phyloP scores from a whole-genome alignment of 2,329 filamentous ascomycete species.

The Neopestalotiopsis rosae region DNA sequence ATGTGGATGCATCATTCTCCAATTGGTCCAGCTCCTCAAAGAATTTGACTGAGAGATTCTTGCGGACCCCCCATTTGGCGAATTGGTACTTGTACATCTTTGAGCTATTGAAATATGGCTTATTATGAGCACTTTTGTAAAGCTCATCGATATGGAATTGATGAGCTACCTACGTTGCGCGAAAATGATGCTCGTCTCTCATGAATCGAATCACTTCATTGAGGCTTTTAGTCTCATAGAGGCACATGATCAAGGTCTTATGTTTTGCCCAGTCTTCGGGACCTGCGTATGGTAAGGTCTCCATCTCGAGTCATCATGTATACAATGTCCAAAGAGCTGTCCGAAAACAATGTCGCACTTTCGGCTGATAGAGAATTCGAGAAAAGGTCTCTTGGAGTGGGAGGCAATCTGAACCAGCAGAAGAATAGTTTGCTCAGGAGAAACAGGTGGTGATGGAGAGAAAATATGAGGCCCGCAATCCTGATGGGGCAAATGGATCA shows the following conservation, averaged over 20 bases:
- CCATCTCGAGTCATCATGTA: not conserved
- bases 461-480: too few species aligned
- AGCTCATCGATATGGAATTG: not conserved
- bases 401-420: too few species aligned
- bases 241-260: not conserved
- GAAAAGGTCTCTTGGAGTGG: too few species aligned
- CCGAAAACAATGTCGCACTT: not conserved
- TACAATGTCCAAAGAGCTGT: not conserved
- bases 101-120: not conserved
- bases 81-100: constrained; percentile 1
- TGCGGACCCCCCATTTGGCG: not conserved
- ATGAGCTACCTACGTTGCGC: not conserved
- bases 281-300: not conserved
- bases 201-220: not conserved
- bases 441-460: too few species aligned
- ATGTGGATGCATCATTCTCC: not conserved
- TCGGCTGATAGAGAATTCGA: too few species aligned
- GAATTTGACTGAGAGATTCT: not conserved
- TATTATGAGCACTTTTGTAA: not conserved
- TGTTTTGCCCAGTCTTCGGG: not conserved
- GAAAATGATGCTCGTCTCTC: not conserved
- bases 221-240: not conserved
- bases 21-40: not conserved
- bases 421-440: too few species aligned
- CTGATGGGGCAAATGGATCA: too few species aligned